phyloP scores from a whole-genome alignment of 2,329 filamentous ascomycete genomes.

The Corinectria fuckeliana region DNA sequence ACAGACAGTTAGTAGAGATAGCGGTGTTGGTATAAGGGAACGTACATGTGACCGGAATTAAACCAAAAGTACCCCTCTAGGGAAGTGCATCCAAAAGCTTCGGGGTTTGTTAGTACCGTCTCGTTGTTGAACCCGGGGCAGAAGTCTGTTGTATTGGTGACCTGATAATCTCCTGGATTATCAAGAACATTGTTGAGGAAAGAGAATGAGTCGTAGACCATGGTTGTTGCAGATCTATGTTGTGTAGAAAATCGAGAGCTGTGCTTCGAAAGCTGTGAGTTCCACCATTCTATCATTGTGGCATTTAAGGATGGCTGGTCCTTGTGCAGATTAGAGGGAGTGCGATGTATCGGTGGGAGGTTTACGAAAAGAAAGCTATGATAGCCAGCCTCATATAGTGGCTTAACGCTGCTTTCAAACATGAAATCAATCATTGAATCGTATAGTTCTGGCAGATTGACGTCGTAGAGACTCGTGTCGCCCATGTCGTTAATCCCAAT shows the following conservation, averaged over 20 bases:
- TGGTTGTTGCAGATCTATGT: neutral
- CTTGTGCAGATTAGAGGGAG: neutral
- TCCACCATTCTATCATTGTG: slow-evolving; percentile 13
- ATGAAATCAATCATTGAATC: slow-evolving; percentile 7
- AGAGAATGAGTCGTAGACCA: slow-evolving; percentile 13
- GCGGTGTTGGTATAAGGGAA: neutral
- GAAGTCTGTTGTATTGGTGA: slow-evolving; percentile 11
- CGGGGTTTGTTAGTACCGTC: neutral
- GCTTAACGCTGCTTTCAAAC: slow-evolving; percentile 4
- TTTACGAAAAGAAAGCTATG: slow-evolving; percentile 15
- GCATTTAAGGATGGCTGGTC: neutral
- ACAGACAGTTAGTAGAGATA: neutral
- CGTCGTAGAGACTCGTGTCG: neutral
- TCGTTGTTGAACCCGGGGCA: slow-evolving; percentile 3
- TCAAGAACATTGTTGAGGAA: slow-evolving; percentile 12
- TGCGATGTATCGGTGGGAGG: slow-evolving; percentile 12
- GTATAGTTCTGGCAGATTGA: slow-evolving; percentile 2
- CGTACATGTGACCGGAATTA: slow-evolving; percentile 16
- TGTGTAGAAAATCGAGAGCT: neutral
- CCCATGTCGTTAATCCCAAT: slow-evolving; percentile 18
- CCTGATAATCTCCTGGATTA: neutral
- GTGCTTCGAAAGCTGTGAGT: neutral
- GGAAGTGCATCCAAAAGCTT: neutral
- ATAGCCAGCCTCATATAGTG: slow-evolving; percentile 12
- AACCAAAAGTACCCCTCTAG: slow-evolving; percentile 16